These are phyloP conservation scores for Barnettozyma sp. DNA, from an alignment of 805 yeast species.

Conservation along the genomic window DNA sequence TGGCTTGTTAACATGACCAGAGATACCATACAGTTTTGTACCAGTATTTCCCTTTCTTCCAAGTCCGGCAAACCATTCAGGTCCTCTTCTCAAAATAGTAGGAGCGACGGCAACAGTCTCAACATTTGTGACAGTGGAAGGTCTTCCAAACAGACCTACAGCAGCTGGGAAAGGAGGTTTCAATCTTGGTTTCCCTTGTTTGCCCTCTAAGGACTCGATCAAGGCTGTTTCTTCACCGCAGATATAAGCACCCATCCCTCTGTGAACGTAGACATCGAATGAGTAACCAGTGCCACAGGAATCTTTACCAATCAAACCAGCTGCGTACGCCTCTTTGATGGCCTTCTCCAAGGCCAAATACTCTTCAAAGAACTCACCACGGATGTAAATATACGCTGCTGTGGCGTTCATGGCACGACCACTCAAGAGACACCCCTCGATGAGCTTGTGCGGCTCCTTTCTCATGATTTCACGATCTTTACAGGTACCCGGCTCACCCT, in stretches of 20 bases:
- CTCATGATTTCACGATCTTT: slow-evolving; percentile 88
- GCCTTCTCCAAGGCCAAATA: slow-evolving; percentile 68
- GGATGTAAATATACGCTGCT: slow-evolving; percentile 84
- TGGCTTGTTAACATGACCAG: slow-evolving; percentile 89
- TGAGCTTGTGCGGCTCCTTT: slow-evolving; percentile 86
- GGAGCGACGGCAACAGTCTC: slow-evolving; percentile 91
- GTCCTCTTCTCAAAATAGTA: slow-evolving; percentile 83
- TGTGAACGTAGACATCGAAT: slow-evolving; percentile 77
- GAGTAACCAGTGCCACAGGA: slow-evolving; percentile 85
- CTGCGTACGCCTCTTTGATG: slow-evolving; percentile 80
- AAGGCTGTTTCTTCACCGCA: slow-evolving; percentile 92
- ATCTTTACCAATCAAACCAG: slow-evolving; percentile 73
- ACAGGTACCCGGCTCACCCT: slow-evolving; percentile 93
- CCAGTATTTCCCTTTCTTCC: slow-evolving; percentile 85
- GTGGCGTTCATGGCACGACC: slow-evolving; percentile 92
- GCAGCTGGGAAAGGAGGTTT: slow-evolving; percentile 97
- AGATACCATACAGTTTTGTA: slow-evolving; percentile 76
- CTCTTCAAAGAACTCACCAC: slow-evolving; percentile 88
- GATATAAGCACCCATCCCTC: slow-evolving; percentile 91
- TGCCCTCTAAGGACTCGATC: slow-evolving; percentile 85
- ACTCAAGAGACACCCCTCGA: slow-evolving; percentile 85
- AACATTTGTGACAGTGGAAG: slow-evolving; percentile 85
- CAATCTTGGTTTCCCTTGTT: slow-evolving; percentile 89
- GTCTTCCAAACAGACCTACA: slow-evolving; percentile 86
- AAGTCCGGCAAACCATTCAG: slow-evolving; percentile 76